Percentiles rank a stretch among this genome's conserved stretches.
Evolutionary conservation across 75 land plant species (phyloP).

Genomic region (Adiantum capillusveneris): DNA sequence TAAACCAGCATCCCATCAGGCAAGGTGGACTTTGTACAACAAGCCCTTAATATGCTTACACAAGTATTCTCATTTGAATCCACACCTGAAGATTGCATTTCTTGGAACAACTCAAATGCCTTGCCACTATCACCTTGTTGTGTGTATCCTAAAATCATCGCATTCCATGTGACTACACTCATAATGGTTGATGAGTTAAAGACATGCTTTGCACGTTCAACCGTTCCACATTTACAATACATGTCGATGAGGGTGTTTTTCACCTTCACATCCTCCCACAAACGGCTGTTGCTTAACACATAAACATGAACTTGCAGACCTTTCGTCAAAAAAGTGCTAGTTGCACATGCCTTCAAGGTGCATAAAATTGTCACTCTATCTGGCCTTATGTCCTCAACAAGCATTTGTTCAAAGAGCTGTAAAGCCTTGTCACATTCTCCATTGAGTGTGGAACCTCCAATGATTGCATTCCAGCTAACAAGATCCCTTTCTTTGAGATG

Average conservation of each 20-base stretch:
- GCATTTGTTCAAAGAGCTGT: constrained; percentile 33
- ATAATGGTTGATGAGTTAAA: constrained; percentile 33
- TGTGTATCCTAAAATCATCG: constrained; percentile 42
- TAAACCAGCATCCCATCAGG: constrained; percentile 11
- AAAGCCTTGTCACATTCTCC: constrained; percentile 34
- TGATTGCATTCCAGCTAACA: constrained; percentile 48
- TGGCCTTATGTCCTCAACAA: constrained; percentile 16
- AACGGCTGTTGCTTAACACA: neutral
- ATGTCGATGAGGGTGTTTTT: constrained; percentile 35
- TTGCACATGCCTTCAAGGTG: constrained; percentile 46
- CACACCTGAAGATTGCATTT: constrained; percentile 45
- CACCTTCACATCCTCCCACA: too few species aligned
- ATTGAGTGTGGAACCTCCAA: constrained; percentile 35
- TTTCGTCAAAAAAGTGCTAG: constrained; percentile 30
- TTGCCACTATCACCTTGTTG: constrained; percentile 32
- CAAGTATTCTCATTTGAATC: constrained; percentile 47
- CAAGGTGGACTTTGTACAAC: neutral
- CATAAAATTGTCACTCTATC: constrained; percentile 36
- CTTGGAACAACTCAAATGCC: constrained; percentile 37
- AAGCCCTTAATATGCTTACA: constrained; percentile 31
- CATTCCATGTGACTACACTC: constrained; percentile 55
- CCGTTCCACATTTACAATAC: constrained; percentile 41
- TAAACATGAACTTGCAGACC: constrained; percentile 27
- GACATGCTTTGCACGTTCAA: constrained; percentile 23
- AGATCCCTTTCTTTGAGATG: constrained; percentile 25